Base-by-base conservation (phyloP, 1,284 basidiomycete genomes). In the Austropuccinia psidii region DNA sequence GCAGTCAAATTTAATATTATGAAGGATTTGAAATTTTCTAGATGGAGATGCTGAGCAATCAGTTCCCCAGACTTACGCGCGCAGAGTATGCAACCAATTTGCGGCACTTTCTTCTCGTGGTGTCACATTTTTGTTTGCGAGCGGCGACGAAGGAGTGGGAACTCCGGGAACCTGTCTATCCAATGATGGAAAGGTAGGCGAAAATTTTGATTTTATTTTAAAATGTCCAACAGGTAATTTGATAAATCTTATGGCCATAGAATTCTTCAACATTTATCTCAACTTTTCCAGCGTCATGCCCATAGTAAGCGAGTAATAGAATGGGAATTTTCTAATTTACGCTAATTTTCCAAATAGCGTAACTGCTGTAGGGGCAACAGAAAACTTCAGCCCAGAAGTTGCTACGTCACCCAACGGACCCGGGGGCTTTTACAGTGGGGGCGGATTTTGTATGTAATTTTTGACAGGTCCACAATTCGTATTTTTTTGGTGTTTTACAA, bases 81-180 rank as follows among this genome's bases (percentile, higher is more conserved):
- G 21, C 3, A 33, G 75, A 29, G 68, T 84, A 2, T 82, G 81
- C 75, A 80, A 81, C 64, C 78, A 78, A 15, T 81, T 81, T 75
- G 78, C 79, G 74, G 78, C 80, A 39, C 79, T 82, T 37, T 80
- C 80, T 19, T 77, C 80, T 35, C 81, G 80, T 33, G 82, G 82
- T n/a, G 79, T 79, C 5, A 82, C 82, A 4, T 80, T 82, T 49
- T 77, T 83, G 9, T 82, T 83, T 69, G 78, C 81, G 5, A 81
- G 81, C 19, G 82, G 82, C 57, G 80, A 82, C 50, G 49, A 67
- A 27, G 65, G 65, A 43, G 65, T 67, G 11, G 65, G 65, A 39
- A 49, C 39, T 29, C 17, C 37, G 5, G 65, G 65, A 21, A 67
- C 47, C 37, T 67, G 65, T n/a, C 1, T 67, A 9, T 67, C 65